These are phyloP conservation scores for Monosporozyma yasuniensis DNA, from an alignment of 805 yeast genomes.

Conservation along the genomic window DNA sequence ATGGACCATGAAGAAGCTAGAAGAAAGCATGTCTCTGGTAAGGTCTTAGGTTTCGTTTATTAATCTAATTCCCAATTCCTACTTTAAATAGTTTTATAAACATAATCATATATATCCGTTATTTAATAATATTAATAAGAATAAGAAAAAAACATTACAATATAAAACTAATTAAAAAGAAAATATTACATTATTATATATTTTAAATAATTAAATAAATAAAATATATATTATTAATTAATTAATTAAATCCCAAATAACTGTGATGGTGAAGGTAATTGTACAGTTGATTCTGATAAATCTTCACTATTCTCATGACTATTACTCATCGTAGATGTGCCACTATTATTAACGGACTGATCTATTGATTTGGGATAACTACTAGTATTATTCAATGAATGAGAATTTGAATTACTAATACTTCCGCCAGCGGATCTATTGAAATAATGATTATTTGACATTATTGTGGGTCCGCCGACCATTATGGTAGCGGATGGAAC, in stretches of 20 bases:
- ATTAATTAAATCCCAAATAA: slow-evolving; percentile 9
- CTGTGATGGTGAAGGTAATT: slow-evolving; percentile 15
- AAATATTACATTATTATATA: neutral
- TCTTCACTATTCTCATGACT: slow-evolving; percentile 1
- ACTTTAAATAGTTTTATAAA: neutral
- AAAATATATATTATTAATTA: neutral
- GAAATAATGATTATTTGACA: neutral
- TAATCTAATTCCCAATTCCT: slow-evolving; percentile 29
- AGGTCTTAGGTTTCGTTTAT: slow-evolving; percentile 95
- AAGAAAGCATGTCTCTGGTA: slow-evolving; percentile 99
- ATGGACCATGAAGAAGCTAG: slow-evolving; percentile 99
- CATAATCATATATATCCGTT: neutral
- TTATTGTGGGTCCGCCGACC: neutral
- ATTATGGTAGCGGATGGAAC: neutral
- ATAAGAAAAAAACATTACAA: slow-evolving; percentile 1
- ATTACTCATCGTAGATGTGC: neutral
- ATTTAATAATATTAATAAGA: neutral
- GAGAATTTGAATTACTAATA: neutral
- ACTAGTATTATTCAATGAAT: neutral
- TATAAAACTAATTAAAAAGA: neutral
- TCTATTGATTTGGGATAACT: neutral
- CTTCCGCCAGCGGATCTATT: slow-evolving; percentile 1
- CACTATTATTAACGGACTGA: neutral
- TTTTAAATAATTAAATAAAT: neutral
- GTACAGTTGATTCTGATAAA: slow-evolving; percentile 3